Conservation (phyloP, 495 filamentous ascomycete species). For the Daldinia childiae region DNA sequence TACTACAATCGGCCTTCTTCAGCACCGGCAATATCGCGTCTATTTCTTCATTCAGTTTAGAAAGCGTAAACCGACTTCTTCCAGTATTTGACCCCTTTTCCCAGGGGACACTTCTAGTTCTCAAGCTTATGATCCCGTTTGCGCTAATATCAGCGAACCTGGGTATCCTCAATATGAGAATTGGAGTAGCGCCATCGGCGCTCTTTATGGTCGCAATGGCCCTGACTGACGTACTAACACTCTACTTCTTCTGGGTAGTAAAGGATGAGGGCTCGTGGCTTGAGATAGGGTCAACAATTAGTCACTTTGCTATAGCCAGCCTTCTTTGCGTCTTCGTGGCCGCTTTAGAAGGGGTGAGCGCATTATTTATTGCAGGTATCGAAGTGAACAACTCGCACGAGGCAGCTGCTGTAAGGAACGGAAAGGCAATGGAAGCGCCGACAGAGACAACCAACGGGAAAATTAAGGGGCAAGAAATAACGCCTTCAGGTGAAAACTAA, state of each 20-base stretch:
- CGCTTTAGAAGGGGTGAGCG: constrained; percentile 84
- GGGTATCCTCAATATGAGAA: constrained; percentile 86
- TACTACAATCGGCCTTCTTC: constrained; percentile 97
- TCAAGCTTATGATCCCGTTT: constrained; percentile 95
- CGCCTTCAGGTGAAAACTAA: constrained; percentile 25
- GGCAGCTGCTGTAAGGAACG: constrained; percentile 33
- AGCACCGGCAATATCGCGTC: constrained; percentile 96
- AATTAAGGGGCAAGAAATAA: constrained; percentile 11
- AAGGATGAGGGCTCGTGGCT: constrained; percentile 96
- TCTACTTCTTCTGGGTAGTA: constrained; percentile 98
- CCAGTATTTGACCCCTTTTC: constrained; percentile 95
- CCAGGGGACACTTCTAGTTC: constrained; percentile 84
- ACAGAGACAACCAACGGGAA: constrained; percentile 38
- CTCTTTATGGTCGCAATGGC: constrained; percentile 97
- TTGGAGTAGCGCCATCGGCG: constrained; percentile 83
- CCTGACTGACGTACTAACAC: constrained; percentile 87
- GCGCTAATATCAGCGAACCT: constrained; percentile 92
- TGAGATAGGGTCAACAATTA: constrained; percentile 96
- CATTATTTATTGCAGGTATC: constrained; percentile 82
- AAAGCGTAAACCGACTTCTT: constrained; percentile 89
- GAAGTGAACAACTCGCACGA: constrained; percentile 65
- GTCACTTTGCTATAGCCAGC: constrained; percentile 92
- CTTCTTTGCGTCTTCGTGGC: constrained; percentile 90
- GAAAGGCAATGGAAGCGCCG: constrained; percentile 40
- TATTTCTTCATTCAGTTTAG: constrained; percentile 91